Base-by-base conservation (phyloP, 768 basidiomycete genomes). In the Naematelia aurantialba region DNA sequence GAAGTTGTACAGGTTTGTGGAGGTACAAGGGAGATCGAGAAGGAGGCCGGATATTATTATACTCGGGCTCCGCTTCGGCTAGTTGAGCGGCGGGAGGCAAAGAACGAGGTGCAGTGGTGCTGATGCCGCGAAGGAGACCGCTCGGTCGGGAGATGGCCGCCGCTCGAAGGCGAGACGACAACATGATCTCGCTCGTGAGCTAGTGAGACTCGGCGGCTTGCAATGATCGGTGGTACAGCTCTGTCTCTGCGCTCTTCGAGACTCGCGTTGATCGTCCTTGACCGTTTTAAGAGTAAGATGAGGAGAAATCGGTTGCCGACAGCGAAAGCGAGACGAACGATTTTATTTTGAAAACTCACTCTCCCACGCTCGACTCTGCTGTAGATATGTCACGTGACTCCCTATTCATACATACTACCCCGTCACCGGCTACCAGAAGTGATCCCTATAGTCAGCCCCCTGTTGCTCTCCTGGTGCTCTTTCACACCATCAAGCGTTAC, bases 31-130 rank as follows among this genome's bases (percentile, higher is more conserved):
- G 51, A 53, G 61, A 55, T 27, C 46, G 45, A 24, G 49, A 46
- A 31, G 58, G 56, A 10, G 65, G 21, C 29, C 60, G 52, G 49
- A 58, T 17, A 59, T 56, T 17, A 39, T 56, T 44, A 22, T 59
- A 45, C 31, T 68, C 63, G 27, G 53, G 17, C 11, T 66, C 65
- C 5, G 45, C 24, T 30, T 69, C 68, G 12, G 65, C 65, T 19
- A 69, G 52, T 39, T 68, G 66, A 53, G 68, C 68, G 22, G 62
- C 67, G n/a, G 67, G 56, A 10, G 63, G 67, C 34, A 48, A 52
- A 5, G 55, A 53, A 26, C 53, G 61, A 3, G 63, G 55, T 48
- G 31, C 5, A n/a, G 63, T 52, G 10, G 65, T 56, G 13, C 47
- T 56, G 24, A 58, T 58, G 31, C 29, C 25, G n/a, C 25, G 34